A percentile compares a stretch with the other conserved stretches of the same genome.
These are phyloP conservation scores for Penicillium fuscoglaucum DNA, from an alignment of 2,329 filamentous ascomycete species.

Conservation along the genomic window DNA sequence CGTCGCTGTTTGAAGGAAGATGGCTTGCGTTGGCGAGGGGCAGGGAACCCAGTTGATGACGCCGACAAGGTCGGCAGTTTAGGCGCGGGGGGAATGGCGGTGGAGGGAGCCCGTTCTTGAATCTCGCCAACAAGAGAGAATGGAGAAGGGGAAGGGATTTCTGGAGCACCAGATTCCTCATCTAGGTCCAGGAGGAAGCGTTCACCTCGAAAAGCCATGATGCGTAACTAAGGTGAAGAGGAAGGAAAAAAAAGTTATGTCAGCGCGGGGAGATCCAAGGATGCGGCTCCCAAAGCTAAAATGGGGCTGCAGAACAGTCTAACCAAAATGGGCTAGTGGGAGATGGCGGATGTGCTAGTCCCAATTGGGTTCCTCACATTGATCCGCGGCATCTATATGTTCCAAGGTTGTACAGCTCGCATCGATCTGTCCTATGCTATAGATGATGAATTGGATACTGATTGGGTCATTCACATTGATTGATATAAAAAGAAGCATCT, in stretches of 20 bases:
- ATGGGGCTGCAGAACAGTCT: constrained; percentile 24
- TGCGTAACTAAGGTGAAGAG: constrained; percentile 1
- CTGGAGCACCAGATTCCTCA: constrained; percentile 39
- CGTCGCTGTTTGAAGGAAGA: constrained; percentile 80
- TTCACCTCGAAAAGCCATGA: constrained; percentile 58
- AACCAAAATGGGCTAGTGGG: constrained; percentile 23
- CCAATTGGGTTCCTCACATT: constrained; percentile 20
- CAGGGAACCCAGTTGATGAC: constrained; percentile 77
- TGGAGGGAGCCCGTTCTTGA: constrained; percentile 67
- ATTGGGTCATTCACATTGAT: not conserved
- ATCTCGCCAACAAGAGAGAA: constrained; percentile 68
- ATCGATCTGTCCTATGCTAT: not conserved
- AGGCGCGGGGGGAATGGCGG: constrained; percentile 45
- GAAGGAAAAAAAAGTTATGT: constrained; percentile 26
- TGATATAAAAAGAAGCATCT: too few relatives aligned
- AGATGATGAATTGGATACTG: not conserved
- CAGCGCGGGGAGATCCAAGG: constrained; percentile 27
- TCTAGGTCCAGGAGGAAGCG: constrained; percentile 62
- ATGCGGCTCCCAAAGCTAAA: constrained; percentile 43
- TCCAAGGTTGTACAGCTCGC: constrained; percentile 1
- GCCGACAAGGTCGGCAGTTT: constrained; percentile 50
- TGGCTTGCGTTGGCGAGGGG: constrained; percentile 73
- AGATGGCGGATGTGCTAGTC: constrained; percentile 20
- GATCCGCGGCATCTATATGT: constrained; percentile 17
- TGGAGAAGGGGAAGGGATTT: constrained; percentile 19